phyloP scores from a whole-genome alignment of 768 basidiomycete species.

The Termitomyces sp. region DNA sequence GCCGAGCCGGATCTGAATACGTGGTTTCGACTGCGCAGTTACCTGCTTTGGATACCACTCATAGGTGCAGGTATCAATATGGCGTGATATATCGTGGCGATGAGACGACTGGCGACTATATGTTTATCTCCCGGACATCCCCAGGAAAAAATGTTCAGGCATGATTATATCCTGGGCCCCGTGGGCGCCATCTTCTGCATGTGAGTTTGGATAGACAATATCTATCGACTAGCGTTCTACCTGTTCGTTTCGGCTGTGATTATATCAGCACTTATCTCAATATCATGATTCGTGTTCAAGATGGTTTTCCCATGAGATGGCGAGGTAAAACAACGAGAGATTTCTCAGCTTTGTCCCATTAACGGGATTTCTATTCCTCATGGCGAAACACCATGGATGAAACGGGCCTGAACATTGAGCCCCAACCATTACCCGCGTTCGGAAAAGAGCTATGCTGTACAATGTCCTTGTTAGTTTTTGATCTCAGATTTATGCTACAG shows the following conservation, averaged over 20 bases:
- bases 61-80: conserved; percentile 60
- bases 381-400: no score
- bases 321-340: no score
- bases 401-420: no score
- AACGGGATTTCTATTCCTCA: no score
- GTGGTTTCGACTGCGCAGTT: conserved; percentile 22
- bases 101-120: conserved; percentile 44
- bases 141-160: background rate
- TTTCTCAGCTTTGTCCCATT: no score
- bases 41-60: conserved; percentile 48
- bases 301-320: background rate
- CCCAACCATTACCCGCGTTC: no score
- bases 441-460: no score
- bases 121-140: background rate
- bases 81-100: conserved; percentile 66
- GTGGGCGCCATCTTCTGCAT: conserved; percentile 37
- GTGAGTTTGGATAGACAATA: conserved; percentile 39
- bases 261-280: background rate
- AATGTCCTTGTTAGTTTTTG: no score
- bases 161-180: conserved; percentile 28
- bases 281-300: no score
- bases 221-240: background rate
- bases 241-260: background rate
- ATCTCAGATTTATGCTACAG: no score
- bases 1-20: conserved; percentile 31